Conservation (phyloP, 257 asterid genomes). For the Ajuga chamaepitys region DNA sequence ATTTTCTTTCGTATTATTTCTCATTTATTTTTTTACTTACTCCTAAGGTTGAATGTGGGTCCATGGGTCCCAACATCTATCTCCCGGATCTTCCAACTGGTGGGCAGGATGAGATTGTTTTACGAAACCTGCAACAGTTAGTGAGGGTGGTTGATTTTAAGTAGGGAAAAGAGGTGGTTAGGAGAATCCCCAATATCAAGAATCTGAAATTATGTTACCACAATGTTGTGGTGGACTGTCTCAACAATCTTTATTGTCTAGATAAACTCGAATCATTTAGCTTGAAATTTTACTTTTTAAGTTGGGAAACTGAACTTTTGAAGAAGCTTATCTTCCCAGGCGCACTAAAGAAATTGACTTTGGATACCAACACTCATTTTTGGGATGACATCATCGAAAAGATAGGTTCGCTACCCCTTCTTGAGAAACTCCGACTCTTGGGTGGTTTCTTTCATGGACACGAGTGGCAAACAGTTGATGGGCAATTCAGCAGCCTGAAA, state of each 20-base stretch:
- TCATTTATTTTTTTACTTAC: too few species aligned
- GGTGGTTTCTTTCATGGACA: not conserved
- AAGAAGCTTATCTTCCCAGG: not conserved
- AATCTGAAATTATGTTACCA: not conserved
- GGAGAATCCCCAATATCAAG: too few species aligned
- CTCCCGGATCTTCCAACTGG: slow-evolving; percentile 1
- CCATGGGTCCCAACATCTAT: too few species aligned
- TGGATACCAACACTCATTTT: too few species aligned
- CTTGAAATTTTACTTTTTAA: not conserved
- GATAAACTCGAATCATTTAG: not conserved
- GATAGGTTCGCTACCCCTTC: not conserved
- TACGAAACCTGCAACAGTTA: slow-evolving; percentile 7
- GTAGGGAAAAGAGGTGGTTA: slow-evolving; percentile 1
- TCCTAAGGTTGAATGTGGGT: too few species aligned
- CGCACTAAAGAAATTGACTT: not conserved
- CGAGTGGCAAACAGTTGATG: not conserved
- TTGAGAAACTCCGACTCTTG: not conserved
- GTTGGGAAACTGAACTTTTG: not conserved
- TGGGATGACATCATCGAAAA: not conserved
- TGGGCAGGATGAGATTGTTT: not conserved
- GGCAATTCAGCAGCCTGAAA: not conserved
- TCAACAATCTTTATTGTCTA: not conserved
- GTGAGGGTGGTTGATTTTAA: not conserved
- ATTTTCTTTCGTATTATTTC: too few species aligned
- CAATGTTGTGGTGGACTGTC: not conserved